These are phyloP conservation scores for Colletotrichum filicis DNA, from an alignment of 2,329 filamentous ascomycete species.

Conservation along the genomic window DNA sequence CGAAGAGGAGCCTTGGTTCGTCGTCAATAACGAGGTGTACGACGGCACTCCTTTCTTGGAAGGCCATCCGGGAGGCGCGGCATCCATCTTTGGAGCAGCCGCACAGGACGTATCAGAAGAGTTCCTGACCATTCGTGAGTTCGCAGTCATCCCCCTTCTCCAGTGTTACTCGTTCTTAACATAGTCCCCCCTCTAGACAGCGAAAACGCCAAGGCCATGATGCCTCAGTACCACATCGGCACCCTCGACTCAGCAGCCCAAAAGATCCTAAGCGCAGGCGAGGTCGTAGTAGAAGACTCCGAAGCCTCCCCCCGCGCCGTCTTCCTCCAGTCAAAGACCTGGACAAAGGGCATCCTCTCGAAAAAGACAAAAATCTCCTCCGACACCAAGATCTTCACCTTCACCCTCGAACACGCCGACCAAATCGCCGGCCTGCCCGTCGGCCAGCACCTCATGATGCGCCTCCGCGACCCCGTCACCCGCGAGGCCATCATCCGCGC, in stretches of 20 bases:
- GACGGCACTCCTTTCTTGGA: conserved; percentile 85
- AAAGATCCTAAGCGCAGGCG: conserved; percentile 60
- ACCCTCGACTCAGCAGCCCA: conserved; percentile 71
- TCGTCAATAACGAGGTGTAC: conserved; percentile 89
- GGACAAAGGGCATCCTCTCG: conserved; percentile 79
- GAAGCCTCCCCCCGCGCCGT: conserved; percentile 55
- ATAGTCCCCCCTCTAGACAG: conserved; percentile 68
- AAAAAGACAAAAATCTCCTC: conserved; percentile 76
- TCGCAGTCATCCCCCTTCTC: neutral
- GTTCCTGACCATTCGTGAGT: conserved; percentile 90
- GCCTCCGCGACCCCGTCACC: conserved; percentile 77
- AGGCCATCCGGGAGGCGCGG: conserved; percentile 86
- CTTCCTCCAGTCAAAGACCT: conserved; percentile 78
- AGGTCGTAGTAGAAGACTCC: conserved; percentile 50
- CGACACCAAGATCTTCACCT: conserved; percentile 85
- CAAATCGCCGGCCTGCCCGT: conserved; percentile 82
- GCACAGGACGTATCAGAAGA: conserved; percentile 87
- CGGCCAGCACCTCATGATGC: conserved; percentile 89
- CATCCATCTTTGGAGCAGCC: conserved; percentile 86
- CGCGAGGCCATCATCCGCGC: conserved; percentile 82
- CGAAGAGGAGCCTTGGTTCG: conserved; percentile 82
- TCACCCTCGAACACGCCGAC: conserved; percentile 76
- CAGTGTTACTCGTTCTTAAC: neutral
- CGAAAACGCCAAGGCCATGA: conserved; percentile 92
- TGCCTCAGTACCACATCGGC: conserved; percentile 87